Percentiles rank a stretch among this genome's conserved stretches.
Conservation (phyloP, 108 stramenopile species). For the Fragilaria crotonensis region DNA sequence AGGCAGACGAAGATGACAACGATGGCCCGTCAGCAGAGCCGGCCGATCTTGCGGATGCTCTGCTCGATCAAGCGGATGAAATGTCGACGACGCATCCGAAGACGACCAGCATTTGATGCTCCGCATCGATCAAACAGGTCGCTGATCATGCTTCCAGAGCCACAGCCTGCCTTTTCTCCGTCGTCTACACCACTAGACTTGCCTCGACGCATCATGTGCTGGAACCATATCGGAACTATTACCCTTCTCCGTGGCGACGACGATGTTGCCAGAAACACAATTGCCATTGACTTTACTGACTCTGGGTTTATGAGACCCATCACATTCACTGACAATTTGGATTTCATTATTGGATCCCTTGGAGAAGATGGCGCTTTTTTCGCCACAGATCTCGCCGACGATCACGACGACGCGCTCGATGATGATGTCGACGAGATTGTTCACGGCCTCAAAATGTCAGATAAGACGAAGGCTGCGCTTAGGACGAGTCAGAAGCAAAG, state of each 20-base stretch:
- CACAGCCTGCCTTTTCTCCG: slow-evolving; percentile 72
- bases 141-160: slow-evolving; percentile 20
- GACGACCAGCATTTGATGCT: slow-evolving; percentile 20
- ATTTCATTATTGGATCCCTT: slow-evolving; percentile 71
- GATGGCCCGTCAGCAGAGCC: slow-evolving; percentile 10
- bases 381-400: slow-evolving; percentile 60
- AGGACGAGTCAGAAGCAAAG: slow-evolving; percentile 26
- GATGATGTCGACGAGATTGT: slow-evolving; percentile 25
- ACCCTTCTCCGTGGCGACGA: slow-evolving; percentile 43
- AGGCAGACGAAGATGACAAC: slow-evolving; percentile 37
- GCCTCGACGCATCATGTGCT: slow-evolving; percentile 70
- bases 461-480: slow-evolving; percentile 42
- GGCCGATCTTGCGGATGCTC: no score
- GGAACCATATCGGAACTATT: slow-evolving; percentile 79
- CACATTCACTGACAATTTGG: slow-evolving; percentile 62
- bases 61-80: no score
- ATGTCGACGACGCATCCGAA: slow-evolving; percentile 19
- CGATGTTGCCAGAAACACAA: slow-evolving; percentile 26
- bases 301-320: slow-evolving; percentile 50
- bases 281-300: slow-evolving; percentile 71
- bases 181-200: slow-evolving; percentile 64
- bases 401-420: slow-evolving; percentile 45
- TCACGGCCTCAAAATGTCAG: slow-evolving; percentile 37
- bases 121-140: slow-evolving; percentile 11
- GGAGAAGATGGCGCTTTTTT: slow-evolving; percentile 79